Percentiles rank a stretch among this genome's conserved stretches.
These are phyloP conservation scores for Fagopyrum homotropicum DNA, from an alignment of 148 eudicot genomes.

Conservation along the genomic window DNA sequence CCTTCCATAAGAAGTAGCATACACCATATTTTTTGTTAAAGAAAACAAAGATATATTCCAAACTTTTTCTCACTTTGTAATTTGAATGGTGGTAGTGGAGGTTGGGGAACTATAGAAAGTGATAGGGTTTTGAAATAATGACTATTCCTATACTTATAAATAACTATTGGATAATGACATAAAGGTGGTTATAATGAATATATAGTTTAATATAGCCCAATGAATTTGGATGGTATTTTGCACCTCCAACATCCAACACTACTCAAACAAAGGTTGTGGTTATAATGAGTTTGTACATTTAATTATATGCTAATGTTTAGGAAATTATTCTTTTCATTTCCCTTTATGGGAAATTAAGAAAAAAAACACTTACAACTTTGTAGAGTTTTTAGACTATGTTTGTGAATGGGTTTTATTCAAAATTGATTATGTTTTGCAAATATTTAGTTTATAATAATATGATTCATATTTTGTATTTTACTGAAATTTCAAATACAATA, in stretches of 20 bases:
- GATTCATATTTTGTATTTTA: too few relatives aligned
- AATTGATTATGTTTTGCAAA: too few relatives aligned
- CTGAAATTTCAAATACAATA: too few relatives aligned
- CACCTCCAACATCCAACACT: not conserved
- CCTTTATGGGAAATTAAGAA: too few relatives aligned
- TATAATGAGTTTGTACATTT: too few relatives aligned
- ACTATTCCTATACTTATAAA: not conserved
- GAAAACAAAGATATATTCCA: not conserved
- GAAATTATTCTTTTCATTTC: not conserved
- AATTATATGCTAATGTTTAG: not conserved
- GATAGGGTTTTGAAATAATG: not conserved
- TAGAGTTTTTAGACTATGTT: not conserved
- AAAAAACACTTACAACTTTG: not conserved
- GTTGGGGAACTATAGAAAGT: not conserved
- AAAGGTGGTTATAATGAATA: not conserved
- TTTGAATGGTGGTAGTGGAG: not conserved
- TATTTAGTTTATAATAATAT: too few relatives aligned
- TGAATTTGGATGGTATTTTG: not conserved
- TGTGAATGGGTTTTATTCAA: too few relatives aligned
- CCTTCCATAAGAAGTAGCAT: not conserved
- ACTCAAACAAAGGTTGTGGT: not conserved
- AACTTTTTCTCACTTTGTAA: not conserved
- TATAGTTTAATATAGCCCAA: not conserved
- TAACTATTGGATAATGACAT: not conserved
- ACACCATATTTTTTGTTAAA: not conserved